phyloP scores from a whole-genome alignment of 23 red algal genomes.

The Gracilaria domingensis region DNA sequence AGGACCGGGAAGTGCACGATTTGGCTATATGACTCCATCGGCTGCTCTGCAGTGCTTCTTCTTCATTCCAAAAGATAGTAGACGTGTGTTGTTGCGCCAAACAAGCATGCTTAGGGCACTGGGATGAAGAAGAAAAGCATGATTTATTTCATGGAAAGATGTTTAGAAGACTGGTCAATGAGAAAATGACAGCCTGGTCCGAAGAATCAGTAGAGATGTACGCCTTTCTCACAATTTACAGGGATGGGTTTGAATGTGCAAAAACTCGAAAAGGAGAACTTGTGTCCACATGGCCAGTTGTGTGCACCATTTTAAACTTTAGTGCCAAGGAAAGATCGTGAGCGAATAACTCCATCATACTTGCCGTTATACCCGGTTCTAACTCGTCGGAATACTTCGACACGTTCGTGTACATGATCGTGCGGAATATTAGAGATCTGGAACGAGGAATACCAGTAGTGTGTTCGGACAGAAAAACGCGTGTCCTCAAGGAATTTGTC shows the following conservation, averaged over 20 bases:
- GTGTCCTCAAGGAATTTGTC: not conserved
- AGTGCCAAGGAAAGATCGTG: not conserved
- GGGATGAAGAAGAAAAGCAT: not conserved
- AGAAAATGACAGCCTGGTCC: not conserved
- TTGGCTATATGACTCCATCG: not conserved
- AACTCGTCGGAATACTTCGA: not conserved
- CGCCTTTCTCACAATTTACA: not conserved
- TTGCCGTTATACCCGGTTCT: not conserved
- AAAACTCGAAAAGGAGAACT: not conserved
- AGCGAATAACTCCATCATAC: not conserved
- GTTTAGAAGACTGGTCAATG: not conserved
- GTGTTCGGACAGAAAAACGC: not conserved
- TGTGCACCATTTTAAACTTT: not conserved
- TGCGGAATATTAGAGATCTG: not conserved
- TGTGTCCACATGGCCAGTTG: constrained; percentile 1
- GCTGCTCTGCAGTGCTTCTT: not conserved
- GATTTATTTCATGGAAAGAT: not conserved
- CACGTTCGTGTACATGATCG: not conserved
- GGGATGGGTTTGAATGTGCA: not conserved
- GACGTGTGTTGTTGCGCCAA: not conserved
- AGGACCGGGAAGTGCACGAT: not conserved
- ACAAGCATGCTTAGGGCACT: not conserved
- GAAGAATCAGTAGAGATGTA: not conserved
- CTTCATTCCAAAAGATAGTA: not conserved
- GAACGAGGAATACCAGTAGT: not conserved